These are phyloP conservation scores for Tetrapisispora fleetii DNA, from an alignment of 805 yeast genomes.

Conservation along the genomic window DNA sequence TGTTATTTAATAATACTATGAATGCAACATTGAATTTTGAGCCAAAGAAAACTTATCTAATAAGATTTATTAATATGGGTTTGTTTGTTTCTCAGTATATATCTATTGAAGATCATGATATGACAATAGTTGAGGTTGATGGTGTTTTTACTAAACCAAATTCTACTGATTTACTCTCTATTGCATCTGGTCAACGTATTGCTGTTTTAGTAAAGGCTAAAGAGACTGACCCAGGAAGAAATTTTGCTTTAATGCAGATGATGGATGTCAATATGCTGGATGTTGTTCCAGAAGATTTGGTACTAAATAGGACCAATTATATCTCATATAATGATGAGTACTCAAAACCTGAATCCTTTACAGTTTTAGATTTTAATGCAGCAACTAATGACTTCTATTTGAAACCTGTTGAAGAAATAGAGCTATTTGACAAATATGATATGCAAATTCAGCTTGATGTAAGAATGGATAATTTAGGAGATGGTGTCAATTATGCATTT, in stretches of 20 bases:
- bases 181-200: constrained; percentile 77
- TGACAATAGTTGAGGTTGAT: constrained; percentile 65
- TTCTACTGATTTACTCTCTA: constrained; percentile 44
- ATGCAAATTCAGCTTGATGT: constrained; percentile 48
- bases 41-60: constrained; percentile 50
- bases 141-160: constrained; percentile 58
- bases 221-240: constrained; percentile 28
- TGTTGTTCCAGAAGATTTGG: constrained; percentile 48
- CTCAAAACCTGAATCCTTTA: constrained; percentile 23
- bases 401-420: constrained; percentile 35
- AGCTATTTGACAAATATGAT: constrained; percentile 51
- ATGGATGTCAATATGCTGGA: constrained; percentile 65
- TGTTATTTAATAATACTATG: constrained; percentile 55
- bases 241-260: constrained; percentile 52
- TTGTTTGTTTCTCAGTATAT: constrained; percentile 66
- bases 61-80: constrained; percentile 59
- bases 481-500: constrained; percentile 70
- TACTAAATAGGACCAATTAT: constrained; percentile 44
- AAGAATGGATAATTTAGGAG: constrained; percentile 57
- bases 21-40: constrained; percentile 47
- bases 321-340: constrained; percentile 38
- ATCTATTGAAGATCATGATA: constrained; percentile 58
- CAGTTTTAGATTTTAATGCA: constrained; percentile 14
- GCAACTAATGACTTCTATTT: constrained; percentile 30
- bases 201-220: constrained; percentile 58